phyloP scores from a whole-genome alignment of 148 eudicot species.

The Vaccinium darrowii region DNA sequence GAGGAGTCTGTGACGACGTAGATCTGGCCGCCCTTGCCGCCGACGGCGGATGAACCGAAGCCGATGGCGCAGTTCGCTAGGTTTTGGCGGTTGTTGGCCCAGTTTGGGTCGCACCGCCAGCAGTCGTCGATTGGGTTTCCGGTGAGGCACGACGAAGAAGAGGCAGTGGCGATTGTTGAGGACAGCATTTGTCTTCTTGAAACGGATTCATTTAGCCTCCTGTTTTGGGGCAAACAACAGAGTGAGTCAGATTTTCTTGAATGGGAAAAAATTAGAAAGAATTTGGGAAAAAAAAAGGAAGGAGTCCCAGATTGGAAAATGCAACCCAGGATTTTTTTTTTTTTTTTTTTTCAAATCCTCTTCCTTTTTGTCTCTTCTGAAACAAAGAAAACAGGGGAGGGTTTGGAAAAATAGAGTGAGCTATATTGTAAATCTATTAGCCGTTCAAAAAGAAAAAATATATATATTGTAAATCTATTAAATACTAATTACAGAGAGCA shows the following conservation, averaged over 20 bases:
- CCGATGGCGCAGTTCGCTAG: slow-evolving; percentile 62
- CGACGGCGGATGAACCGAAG: slow-evolving; percentile 45
- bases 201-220: slow-evolving; percentile 75
- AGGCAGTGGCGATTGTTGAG: not conserved
- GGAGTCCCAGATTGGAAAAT: not conserved
- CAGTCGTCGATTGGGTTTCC: slow-evolving; percentile 74
- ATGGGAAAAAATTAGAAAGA: not conserved
- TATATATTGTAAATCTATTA: not conserved
- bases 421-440: not conserved
- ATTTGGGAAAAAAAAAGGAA: not conserved
- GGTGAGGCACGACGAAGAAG: slow-evolving; percentile 33
- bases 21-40: slow-evolving; percentile 61
- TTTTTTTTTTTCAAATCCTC: not conserved
- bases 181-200: slow-evolving; percentile 53
- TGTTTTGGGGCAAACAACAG: slow-evolving; percentile 28
- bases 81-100: slow-evolving; percentile 53
- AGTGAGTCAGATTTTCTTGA: not conserved
- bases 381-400: not conserved
- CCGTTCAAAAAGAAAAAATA: no score
- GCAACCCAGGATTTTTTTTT: slow-evolving; percentile 4
- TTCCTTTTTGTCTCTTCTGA: not conserved
- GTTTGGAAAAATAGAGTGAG: not conserved
- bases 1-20: slow-evolving; percentile 63
- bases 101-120: slow-evolving; percentile 61
- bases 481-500: not conserved